phyloP scores from a whole-genome alignment of 495 filamentous ascomycete species.

The Tuber umbilicatum region DNA sequence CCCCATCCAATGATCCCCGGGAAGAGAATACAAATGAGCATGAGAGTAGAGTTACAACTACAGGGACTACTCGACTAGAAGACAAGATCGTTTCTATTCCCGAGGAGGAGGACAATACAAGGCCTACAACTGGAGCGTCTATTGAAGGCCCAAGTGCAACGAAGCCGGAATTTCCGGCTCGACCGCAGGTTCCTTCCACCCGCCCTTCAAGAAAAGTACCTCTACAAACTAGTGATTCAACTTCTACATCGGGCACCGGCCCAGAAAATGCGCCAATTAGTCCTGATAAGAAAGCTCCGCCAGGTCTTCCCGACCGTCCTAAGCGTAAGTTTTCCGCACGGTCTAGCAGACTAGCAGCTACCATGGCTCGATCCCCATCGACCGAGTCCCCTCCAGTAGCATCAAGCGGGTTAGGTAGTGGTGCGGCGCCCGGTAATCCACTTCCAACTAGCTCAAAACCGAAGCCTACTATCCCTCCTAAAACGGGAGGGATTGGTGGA shows the following conservation, averaged over 20 bases:
- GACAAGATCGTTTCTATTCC: constrained; percentile 15
- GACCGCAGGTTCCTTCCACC: constrained; percentile 45
- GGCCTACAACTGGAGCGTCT: constrained; percentile 43
- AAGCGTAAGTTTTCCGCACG: constrained; percentile 70
- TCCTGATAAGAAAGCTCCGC: constrained; percentile 48
- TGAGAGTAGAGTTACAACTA: constrained; percentile 39
- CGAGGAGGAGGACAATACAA: constrained; percentile 28
- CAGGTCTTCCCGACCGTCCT: constrained; percentile 59
- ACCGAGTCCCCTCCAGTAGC: constrained; percentile 44
- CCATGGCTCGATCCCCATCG: constrained; percentile 42
- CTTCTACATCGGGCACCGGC: constrained; percentile 22
- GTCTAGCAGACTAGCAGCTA: constrained; percentile 52
- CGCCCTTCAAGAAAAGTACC: constrained; percentile 37
- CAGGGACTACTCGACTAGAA: constrained; percentile 31
- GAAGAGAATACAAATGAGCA: constrained; percentile 42
- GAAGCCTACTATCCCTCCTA: constrained; percentile 74
- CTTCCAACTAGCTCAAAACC: constrained; percentile 45
- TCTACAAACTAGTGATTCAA: constrained; percentile 14
- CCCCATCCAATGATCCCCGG: constrained; percentile 47
- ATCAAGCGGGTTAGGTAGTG: neutral
- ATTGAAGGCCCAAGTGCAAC: constrained; percentile 45
- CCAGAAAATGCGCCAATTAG: constrained; percentile 42
- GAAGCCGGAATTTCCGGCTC: constrained; percentile 47
- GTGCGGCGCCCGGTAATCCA: constrained; percentile 12
- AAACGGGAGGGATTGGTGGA: constrained; percentile 56